Evolutionary conservation across 768 basidiomycete species (phyloP), one percentile per base, ranked within the genome.

Genomic region (Galerina sulciceps): DNA sequence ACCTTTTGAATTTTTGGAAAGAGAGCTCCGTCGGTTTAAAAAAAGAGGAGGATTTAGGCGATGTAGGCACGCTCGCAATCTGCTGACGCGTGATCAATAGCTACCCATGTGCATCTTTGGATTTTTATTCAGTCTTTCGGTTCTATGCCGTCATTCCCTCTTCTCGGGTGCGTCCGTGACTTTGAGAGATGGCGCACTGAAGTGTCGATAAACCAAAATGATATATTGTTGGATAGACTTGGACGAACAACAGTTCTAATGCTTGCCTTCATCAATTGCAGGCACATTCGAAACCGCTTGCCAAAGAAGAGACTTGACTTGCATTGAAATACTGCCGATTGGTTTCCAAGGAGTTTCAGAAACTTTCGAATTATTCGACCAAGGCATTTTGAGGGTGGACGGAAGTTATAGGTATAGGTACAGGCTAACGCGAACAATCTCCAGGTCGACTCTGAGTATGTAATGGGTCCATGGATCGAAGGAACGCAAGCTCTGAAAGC

Each of bases 131-230:
- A 51, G 51, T 59, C 50, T 47, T 48, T 61, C 57, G 59, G 60
- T 56, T 53, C 61, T 56, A 68, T 69, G 68, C 65, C 69, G 69
- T 68, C 66, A 70, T 53, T 48, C 54, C 26, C 46, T 38, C 56
- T 65, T 66, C 63, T 68, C 66, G 69, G 66, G 43, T 65, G 66
- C 54, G 57, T 61, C 69, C 67, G 67, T 60, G 59, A 48, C 36
- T 38, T 31, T 50, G 59, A 45, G 47, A 55, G 42, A 37, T 31
- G 15, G 34, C 42, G 41, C 46, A 40, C 50, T 38, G 48, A 23
- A 22, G 49, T 41, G n/a, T 48, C 31, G 48, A 35, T 10, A 46
- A 56, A 2, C 35, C 18, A 10, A 26, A 41, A 31, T 41, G 20
- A 50, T 17, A 35, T 36, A 34, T 35, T 41, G 43, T 43, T 53